Evolutionary conservation across 345 rosid genomes (phyloP).

Genomic region (Eucalyptus victrix): DNA sequence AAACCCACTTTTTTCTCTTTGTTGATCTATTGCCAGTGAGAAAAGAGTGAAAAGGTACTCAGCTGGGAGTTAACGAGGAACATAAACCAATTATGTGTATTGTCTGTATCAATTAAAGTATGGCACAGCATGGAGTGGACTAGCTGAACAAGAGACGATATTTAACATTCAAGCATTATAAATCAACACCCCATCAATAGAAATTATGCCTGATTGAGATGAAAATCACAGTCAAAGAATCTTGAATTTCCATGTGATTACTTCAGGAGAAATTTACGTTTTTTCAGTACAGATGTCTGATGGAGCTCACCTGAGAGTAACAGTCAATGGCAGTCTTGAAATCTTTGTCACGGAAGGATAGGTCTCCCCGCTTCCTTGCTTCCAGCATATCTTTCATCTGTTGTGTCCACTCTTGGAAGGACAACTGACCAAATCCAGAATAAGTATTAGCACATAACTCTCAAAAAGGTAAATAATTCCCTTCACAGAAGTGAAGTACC

Average conservation of each 20-base stretch:
- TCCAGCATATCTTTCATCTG: conserved; percentile 97
- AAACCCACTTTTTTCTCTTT: neutral
- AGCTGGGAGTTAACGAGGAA: neutral
- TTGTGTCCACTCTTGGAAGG: conserved; percentile 98
- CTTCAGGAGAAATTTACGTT: neutral
- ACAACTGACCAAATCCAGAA: conserved; percentile 37
- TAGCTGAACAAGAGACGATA: neutral
- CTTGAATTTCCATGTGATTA: neutral
- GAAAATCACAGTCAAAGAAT: neutral
- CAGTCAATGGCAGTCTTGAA: conserved; percentile 84
- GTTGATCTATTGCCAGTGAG: neutral
- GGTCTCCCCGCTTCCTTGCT: conserved; percentile 88
- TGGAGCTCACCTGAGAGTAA: conserved; percentile 67
- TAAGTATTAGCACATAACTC: neutral
- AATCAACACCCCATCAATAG: neutral
- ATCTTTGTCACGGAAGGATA: conserved; percentile 90
- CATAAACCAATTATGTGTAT: neutral
- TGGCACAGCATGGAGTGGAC: neutral
- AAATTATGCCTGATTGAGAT: neutral
- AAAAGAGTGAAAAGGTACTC: neutral
- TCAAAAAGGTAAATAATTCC: neutral
- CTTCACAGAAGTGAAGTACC: neutral
- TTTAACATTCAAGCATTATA: neutral
- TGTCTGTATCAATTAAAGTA: neutral
- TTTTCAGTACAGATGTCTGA: neutral